Base-by-base conservation (phyloP, 1,284 basidiomycete genomes). In the Singerocomus inundabilis region DNA sequence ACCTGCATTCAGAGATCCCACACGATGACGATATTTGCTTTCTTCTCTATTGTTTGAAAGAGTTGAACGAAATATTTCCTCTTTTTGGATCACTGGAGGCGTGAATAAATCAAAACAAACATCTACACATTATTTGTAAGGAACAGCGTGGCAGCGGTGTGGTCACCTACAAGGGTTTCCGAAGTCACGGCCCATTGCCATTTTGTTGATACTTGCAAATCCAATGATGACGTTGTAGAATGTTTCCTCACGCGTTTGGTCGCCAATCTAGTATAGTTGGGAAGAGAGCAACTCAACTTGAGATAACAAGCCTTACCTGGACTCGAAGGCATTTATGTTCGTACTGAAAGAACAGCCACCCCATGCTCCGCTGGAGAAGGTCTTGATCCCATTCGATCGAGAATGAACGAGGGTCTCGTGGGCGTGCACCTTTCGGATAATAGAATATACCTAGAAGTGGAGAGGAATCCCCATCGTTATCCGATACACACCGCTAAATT, bases 91-190 rank as follows among this genome's bases (percentile, higher is more conserved):
- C n/a, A 79, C 66, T 0, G 82, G 79, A 2, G 84, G 84, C 0
- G 75, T 79, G n/a, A 77, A 57, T 2, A 82, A 71, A 52, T 85
- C 82, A 50, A 87, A 83, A 55, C 81, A 81, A n/a, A 85, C 68
- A 61, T 80, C 84, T 85, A 49, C 26, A 16, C 39, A 30, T 34
- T 43, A 6, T 46, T 16, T 6, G 52, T 49, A 9, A 54, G 41
- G 10, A 46, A 30, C 29, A 46, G 24, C 45, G 60, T 40, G 55
- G 21, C 8, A 21, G 16, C 11, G 53, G 24, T 12, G 16, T 31
- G 11, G 38, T 34, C 21, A 61, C 71, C 51, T 56, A 76, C 70
- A 75, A 34, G 67, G 73, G 46, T 72, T 69, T 6, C 71, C 72
- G 37, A 66, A 71, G 50, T 86, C 82, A 43, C 75, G 69, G 3